phyloP scores from a whole-genome alignment of 2,329 filamentous ascomycete genomes.

The Diaporthe ampelina region DNA sequence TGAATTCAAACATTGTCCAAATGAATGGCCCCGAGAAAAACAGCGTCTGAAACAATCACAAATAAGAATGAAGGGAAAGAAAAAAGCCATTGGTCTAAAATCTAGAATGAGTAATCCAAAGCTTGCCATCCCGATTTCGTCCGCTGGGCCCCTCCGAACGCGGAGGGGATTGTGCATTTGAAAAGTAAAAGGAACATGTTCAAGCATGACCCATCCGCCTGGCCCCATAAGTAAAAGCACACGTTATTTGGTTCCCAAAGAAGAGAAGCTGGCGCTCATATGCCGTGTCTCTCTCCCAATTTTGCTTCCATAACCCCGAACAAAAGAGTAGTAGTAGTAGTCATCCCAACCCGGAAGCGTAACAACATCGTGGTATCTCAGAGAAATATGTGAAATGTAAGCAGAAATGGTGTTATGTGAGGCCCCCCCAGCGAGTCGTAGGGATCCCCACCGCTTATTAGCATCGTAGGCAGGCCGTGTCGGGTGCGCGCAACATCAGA shows the following conservation, averaged over 20 bases:
- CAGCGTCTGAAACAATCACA: background rate
- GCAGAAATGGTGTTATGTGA: constrained; percentile 2
- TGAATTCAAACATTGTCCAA: background rate
- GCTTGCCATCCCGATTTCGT: background rate
- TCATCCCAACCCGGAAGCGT: constrained; percentile 2
- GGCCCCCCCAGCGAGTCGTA: background rate
- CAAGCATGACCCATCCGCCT: background rate
- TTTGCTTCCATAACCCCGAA: constrained; percentile 7
- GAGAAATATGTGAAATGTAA: background rate
- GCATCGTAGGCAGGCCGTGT: background rate
- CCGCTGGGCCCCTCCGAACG: background rate
- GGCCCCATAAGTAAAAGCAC: background rate
- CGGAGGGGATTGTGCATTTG: background rate
- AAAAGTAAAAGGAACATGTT: background rate
- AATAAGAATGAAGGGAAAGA: too few species aligned
- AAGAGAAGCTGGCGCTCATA: background rate
- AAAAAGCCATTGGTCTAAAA: constrained; percentile 17
- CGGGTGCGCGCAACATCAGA: background rate
- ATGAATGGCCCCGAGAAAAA: background rate
- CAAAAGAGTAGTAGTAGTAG: background rate
- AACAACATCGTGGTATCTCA: constrained; percentile 24
- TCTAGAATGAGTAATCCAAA: constrained; percentile 24
- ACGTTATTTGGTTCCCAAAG: background rate
- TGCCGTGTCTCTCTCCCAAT: background rate
- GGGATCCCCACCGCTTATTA: background rate